Percentiles rank a stretch among this genome's conserved stretches.
Conservation (phyloP, 1,139 yeast genomes). For the Sugiyamaella sp. region DNA sequence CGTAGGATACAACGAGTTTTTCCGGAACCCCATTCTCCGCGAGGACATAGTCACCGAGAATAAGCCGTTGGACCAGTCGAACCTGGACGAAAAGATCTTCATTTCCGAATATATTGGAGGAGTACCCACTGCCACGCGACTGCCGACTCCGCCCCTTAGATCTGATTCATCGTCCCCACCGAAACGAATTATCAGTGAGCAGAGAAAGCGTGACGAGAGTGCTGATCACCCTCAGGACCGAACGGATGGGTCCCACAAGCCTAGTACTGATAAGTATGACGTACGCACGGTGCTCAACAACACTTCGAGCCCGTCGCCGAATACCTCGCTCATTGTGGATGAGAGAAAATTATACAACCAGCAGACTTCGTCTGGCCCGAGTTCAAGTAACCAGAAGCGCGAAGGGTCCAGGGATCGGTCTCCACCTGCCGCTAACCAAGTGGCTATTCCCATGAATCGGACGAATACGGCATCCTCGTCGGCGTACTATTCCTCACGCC, state of each 20-base stretch:
- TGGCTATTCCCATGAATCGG: conserved; percentile 4
- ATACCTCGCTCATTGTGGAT: background rate
- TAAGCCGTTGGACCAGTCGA: conserved; percentile 66
- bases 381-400: background rate
- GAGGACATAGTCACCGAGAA: conserved; percentile 53
- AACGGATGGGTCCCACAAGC: too few species aligned
- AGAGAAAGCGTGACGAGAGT: background rate
- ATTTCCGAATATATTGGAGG: conserved; percentile 71
- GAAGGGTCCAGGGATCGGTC: background rate
- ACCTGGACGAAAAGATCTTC: conserved; percentile 75
- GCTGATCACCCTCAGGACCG: background rate
- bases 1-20: conserved; percentile 85
- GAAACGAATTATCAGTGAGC: background rate
- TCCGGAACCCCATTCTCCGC: conserved; percentile 56
- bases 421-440: conserved; percentile 1
- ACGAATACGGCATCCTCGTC: conserved; percentile 1
- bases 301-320: background rate
- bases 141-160: conserved; percentile 12
- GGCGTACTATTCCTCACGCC: conserved; percentile 1
- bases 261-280: background rate
- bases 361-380: background rate
- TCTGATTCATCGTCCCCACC: conserved; percentile 11
- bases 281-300: background rate
- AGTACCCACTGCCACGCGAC: conserved; percentile 6
- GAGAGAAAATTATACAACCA: background rate